Evolutionary conservation across 2,329 filamentous ascomycete species (phyloP).

Genomic region (Neurospora sp.): DNA sequence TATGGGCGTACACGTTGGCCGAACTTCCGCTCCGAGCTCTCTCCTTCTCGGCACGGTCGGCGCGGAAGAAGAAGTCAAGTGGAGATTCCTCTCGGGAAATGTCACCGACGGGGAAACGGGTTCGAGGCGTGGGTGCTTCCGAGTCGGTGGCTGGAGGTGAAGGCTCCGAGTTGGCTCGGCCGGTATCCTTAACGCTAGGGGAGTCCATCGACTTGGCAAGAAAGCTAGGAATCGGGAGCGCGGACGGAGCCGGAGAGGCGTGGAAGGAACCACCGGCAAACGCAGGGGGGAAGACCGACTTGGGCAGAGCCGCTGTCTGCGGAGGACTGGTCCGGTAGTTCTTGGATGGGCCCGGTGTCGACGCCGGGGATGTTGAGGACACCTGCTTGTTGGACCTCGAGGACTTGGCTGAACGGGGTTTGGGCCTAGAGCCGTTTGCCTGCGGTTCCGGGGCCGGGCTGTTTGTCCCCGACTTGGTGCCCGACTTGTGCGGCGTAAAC

Average conservation of each 20-base stretch:
- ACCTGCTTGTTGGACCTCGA: constrained; percentile 3
- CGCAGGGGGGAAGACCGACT: constrained; percentile 42
- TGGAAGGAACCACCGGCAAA: constrained; percentile 95
- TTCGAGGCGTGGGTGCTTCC: constrained; percentile 37
- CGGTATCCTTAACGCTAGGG: constrained; percentile 35
- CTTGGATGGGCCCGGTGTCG: constrained; percentile 18
- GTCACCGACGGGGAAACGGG: constrained; percentile 22
- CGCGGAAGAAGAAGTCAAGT: constrained; percentile 82
- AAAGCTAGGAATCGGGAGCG: constrained; percentile 85
- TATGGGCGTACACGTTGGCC: constrained; percentile 29
- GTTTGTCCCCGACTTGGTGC: constrained; percentile 28
- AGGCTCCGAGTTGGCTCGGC: constrained; percentile 32
- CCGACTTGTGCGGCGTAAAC: constrained; percentile 37
- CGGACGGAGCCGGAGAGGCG: constrained; percentile 83
- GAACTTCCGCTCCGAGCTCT: constrained; percentile 45
- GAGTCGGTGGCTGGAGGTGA: constrained; percentile 45
- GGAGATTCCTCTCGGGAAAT: constrained; percentile 55
- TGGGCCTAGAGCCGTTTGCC: constrained; percentile 24
- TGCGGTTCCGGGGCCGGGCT: constrained; percentile 24
- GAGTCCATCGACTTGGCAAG: constrained; percentile 64
- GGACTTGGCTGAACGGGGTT: constrained; percentile 18
- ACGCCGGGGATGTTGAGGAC: constrained; percentile 7
- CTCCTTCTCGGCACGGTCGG: constrained; percentile 70
- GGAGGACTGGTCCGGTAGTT: constrained; percentile 24
- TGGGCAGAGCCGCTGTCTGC: constrained; percentile 30